phyloP scores from a whole-genome alignment of 805 yeast genomes.

The Blastobotrys robertii region DNA sequence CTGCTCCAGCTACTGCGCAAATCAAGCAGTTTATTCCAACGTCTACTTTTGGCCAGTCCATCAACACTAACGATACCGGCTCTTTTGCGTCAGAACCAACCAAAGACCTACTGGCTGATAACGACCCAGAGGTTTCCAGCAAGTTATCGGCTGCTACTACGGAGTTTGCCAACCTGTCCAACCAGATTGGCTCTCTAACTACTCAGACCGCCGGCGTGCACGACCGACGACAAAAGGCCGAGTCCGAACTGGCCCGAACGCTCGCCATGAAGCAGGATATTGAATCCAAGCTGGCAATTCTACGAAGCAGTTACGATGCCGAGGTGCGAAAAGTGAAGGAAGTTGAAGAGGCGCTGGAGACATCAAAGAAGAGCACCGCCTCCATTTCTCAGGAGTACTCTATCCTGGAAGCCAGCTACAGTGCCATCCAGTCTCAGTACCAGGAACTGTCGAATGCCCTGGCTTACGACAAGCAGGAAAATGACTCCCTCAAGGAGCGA shows the following conservation, averaged over 20 bases:
- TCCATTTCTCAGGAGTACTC: slow-evolving; percentile 62
- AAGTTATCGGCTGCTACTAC: slow-evolving; percentile 70
- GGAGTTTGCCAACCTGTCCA: slow-evolving; percentile 78
- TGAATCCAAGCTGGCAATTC: slow-evolving; percentile 54
- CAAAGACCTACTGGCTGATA: slow-evolving; percentile 45
- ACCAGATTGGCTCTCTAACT: slow-evolving; percentile 71
- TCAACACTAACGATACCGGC: slow-evolving; percentile 33
- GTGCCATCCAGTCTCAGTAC: slow-evolving; percentile 57
- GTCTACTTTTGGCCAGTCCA: slow-evolving; percentile 74
- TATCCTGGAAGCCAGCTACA: slow-evolving; percentile 67
- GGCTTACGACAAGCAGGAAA: slow-evolving; percentile 61
- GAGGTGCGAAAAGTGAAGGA: slow-evolving; percentile 70
- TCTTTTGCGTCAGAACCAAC: slow-evolving; percentile 1
- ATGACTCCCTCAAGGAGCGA: slow-evolving; percentile 55
- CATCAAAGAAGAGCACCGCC: slow-evolving; percentile 57
- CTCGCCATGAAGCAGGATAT: slow-evolving; percentile 60
- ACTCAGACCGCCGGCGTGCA: slow-evolving; percentile 62
- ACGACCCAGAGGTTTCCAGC: slow-evolving; percentile 45
- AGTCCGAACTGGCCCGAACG: slow-evolving; percentile 63
- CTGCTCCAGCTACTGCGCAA: slow-evolving; percentile 17
- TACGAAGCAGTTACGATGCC: slow-evolving; percentile 63
- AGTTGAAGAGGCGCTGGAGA: slow-evolving; percentile 52
- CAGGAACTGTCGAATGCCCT: slow-evolving; percentile 49
- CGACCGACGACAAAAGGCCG: slow-evolving; percentile 64
- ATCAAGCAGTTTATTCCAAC: slow-evolving; percentile 56